Evolutionary conservation across 305 asterid genomes (phyloP).

Genomic region (Stenogyne calaminthoides): DNA sequence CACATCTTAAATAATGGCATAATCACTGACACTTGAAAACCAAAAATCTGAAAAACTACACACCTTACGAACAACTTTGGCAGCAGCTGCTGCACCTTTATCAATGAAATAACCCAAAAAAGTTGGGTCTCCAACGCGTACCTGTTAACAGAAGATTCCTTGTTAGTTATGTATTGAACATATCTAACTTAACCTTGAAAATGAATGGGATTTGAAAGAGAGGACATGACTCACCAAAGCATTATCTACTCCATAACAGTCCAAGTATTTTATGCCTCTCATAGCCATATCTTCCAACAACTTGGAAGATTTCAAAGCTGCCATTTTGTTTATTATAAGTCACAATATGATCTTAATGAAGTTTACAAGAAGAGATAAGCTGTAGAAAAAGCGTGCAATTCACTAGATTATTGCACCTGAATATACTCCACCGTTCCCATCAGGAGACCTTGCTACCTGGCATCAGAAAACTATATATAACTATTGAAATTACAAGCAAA

Average conservation of each 20-base stretch:
- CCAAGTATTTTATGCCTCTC: constrained; percentile 89
- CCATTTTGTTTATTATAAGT: constrained; percentile 28
- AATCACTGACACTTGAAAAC: not conserved
- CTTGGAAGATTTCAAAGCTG: constrained; percentile 82
- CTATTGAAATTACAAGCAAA: constrained; percentile 15
- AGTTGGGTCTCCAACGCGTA: constrained; percentile 97
- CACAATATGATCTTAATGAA: constrained; percentile 14
- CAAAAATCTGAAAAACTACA: constrained; percentile 8
- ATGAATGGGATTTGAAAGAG: constrained; percentile 1
- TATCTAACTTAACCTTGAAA: constrained; percentile 2
- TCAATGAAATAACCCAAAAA: constrained; percentile 96
- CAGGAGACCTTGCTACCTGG: constrained; percentile 98
- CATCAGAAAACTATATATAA: constrained; percentile 40
- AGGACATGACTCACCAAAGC: constrained; percentile 67
- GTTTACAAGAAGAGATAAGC: constrained; percentile 17
- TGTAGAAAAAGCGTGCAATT: constrained; percentile 15
- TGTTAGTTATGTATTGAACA: constrained; percentile 27
- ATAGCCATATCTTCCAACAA: constrained; percentile 89
- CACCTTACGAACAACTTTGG: constrained; percentile 86
- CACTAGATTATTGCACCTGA: constrained; percentile 50
- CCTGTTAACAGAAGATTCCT: constrained; percentile 52
- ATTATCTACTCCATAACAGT: constrained; percentile 98
- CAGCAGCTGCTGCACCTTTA: constrained; percentile 86
- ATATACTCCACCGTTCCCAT: constrained; percentile 98
- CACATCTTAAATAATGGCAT: constrained; percentile 21